Evolutionary conservation across 768 basidiomycete species (phyloP).

Genomic region (Psilocybe azurescens): DNA sequence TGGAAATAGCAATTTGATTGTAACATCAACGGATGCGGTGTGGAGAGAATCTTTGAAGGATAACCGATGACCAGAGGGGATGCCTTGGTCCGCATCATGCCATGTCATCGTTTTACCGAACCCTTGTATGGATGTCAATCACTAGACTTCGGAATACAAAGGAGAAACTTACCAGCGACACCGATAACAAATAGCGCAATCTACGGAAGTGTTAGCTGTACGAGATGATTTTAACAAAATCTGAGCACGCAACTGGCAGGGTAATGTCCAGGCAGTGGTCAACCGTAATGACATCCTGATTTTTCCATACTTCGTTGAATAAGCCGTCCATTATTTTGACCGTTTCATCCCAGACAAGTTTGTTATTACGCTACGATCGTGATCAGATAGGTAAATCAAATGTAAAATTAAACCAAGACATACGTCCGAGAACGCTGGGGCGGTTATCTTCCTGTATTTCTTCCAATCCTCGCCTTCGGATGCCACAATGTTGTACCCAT

Average conservation of each 20-base stretch:
- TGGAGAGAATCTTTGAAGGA: conserved; percentile 50
- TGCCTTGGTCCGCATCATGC: conserved; percentile 35
- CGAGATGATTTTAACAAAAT: not conserved
- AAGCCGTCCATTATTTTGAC: conserved; percentile 44
- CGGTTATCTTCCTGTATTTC: conserved; percentile 60
- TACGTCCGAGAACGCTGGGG: conserved; percentile 68
- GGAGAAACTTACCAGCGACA: conserved; percentile 5
- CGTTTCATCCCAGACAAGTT: conserved; percentile 53
- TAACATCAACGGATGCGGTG: conserved; percentile 37
- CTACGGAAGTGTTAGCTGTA: not conserved
- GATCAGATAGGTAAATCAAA: not conserved
- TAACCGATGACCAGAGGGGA: conserved; percentile 45
- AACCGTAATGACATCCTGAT: conserved; percentile 38
- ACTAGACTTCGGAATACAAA: not conserved
- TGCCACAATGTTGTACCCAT: conserved; percentile 63
- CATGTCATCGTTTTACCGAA: conserved; percentile 54
- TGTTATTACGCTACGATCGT: conserved; percentile 42
- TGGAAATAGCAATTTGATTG: conserved; percentile 40
- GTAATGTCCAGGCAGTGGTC: conserved; percentile 12
- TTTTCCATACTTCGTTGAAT: conserved; percentile 51
- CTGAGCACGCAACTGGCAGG: conserved; percentile 5
- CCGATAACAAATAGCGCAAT: conserved; percentile 14
- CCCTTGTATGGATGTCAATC: conserved; percentile 27
- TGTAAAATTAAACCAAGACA: conserved; percentile 10
- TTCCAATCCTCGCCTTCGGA: conserved; percentile 71